Evolutionary conservation across 139 green algal genomes (phyloP).

Genomic region (Pedinophyceae sp.): DNA sequence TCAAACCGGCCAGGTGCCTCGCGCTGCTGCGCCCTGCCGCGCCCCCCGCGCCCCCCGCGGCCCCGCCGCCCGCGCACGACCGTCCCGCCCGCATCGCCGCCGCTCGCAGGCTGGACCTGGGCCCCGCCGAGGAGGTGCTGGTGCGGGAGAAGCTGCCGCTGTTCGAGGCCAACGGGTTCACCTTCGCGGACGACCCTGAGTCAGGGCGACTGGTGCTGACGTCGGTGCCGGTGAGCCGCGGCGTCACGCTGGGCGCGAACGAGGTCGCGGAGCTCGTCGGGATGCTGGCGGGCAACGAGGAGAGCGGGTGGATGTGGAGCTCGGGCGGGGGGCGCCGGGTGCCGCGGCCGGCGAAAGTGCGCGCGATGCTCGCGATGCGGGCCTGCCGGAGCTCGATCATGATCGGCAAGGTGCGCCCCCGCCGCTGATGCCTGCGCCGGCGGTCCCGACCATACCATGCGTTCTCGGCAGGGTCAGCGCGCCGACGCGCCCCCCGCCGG

Average conservation of each 20-base stretch:
- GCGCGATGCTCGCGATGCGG: conserved; percentile 75
- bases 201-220: conserved; percentile 4
- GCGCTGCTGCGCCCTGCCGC: conserved; percentile 36
- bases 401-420: conserved; percentile 68
- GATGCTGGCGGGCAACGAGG: not conserved
- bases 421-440: too few relatives aligned
- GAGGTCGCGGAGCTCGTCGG: conserved; percentile 23
- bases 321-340: not conserved
- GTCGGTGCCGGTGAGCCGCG: not conserved
- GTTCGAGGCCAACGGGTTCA: conserved; percentile 78
- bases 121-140: conserved; percentile 30
- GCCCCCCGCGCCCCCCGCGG: too few relatives aligned
- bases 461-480: too few relatives aligned
- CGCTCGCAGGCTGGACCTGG: conserved; percentile 24
- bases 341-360: conserved; percentile 37
- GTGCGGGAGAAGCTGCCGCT: conserved; percentile 42
- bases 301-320: not conserved
- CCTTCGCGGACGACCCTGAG: conserved; percentile 47
- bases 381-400: conserved; percentile 89
- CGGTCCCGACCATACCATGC: too few relatives aligned
- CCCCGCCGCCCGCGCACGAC: too few relatives aligned
- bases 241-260: conserved; percentile 6
- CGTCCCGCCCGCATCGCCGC: too few relatives aligned
- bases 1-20: too few relatives aligned
- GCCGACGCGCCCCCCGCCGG: too few relatives aligned